Base-by-base conservation (phyloP, 2,329 filamentous ascomycete genomes). In the Arthrobotrys iridis region DNA sequence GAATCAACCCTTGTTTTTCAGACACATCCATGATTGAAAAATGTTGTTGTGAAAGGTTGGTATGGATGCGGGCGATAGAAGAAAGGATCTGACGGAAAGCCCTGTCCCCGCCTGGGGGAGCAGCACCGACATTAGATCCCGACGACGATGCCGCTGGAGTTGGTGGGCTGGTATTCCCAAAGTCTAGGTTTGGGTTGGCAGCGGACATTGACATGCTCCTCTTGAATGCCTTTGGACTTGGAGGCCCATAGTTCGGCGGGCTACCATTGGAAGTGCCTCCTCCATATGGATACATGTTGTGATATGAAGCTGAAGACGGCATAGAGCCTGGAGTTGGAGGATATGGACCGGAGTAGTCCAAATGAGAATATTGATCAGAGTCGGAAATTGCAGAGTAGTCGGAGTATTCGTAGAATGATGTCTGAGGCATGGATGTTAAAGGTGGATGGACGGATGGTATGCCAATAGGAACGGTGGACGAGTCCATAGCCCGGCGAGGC, bases 221-320 rank as follows among this genome's bases (percentile, higher is more conserved):
- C 33, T 75, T 75, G 71, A 75, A 75, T 26, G 63, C 71, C 37
- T 75, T 75, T 22, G 71, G 71, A 24, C 63, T 68, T 26, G 71
- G 63, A 68, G 71, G 71, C 41, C 71, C 71, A 35, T 75, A 75
- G 30, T 58, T 59, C 20, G 71, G 71, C 40, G 71, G 71, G 58
- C 71, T 75, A n/a, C 71, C 71, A 75, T 68, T 68, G 45, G 57
- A 58, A 52, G 71, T 57, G 28, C 71, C 63, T 55, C 60, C 62
- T 68, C 63, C 63, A 45, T 75, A 75, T 41, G 71, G 71, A 75
- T 75, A 75, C 71, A 75, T 75, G 63, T 75, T 75, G 57, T 68
- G 71, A 67, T 75, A 75, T n/a, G 71, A 75, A 35, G 57, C 55
- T 13, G 71, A 73, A 28, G 60, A 68, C 50, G 71, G 71, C 71